Base-by-base conservation (phyloP, 1,139 yeast genomes). In the Candida sp. region DNA sequence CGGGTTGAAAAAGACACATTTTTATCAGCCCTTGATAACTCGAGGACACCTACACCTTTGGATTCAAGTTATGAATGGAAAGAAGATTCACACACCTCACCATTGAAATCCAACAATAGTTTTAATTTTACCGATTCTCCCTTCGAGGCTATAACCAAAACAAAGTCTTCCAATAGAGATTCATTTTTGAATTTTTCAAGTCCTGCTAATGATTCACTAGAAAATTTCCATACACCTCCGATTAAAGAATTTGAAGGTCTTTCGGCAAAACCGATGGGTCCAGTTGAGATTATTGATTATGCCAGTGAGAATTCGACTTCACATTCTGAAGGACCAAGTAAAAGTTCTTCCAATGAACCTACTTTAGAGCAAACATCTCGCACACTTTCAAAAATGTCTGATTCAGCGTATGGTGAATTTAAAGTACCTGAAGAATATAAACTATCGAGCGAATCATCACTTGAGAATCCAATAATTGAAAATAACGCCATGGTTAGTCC, bases 401-500 rank as follows among this genome's bases (percentile, higher is more conserved):
- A 23, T 15, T 37, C 25, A 3, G 39, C 21, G 11, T 27, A 25
- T 15, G 39, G 39, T 11, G 39, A 30, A 19, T 37, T 37, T 21
- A 37, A n/a, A 19, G 15, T 15, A 8, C 39, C 34, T n/a, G 34
- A 37, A 21, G 39, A 37, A n/a, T 29, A 37, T 11, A 37, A 37
- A 21, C 11, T 37, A 9, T 37, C 39, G 4, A 27, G 22, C 6
- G 34, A 37, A 29, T n/a, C 34, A 4, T 27, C 33, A 6, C 22
- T 5, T 5, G 39, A 37, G 5, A 37, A 37, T 22, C 39, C 39
- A 15, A 37, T 37, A 8, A 37, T 37, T 21, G 39, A 37, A 29
- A 37, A 37, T 15, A 30, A 37, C 9, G 39, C 30, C 11, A 37
- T 37, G 39, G 19, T 19, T 9, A 25, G 32, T 25, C 33, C 39